Base-by-base conservation (phyloP, 2,329 filamentous ascomycete genomes). In the Tolypocladium tropicale region DNA sequence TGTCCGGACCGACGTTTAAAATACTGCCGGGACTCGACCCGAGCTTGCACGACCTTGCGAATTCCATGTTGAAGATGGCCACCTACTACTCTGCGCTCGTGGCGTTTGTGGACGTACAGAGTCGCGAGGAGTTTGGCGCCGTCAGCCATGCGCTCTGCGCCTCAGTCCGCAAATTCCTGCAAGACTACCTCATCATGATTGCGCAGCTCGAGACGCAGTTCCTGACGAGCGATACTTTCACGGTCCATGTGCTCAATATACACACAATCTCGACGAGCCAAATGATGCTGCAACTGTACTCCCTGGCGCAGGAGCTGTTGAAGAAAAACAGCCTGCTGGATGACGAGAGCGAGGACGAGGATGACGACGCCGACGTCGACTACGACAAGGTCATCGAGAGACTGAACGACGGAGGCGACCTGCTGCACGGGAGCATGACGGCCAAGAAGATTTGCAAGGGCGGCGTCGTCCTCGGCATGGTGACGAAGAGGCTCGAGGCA, bases 81-180 rank as follows among this genome's bases (percentile, higher is more conserved):
- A 94, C 90, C 0, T 90, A 97, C 70, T 96, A 96, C 70, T 88
- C 85, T 50, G 92, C 94, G 0, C 79, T 97, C 39, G 90, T 96
- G 66, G 85, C 90, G 4, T 97, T 96, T 70, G 86, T 97, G 53
- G 93, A 99, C 66, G 89, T 96, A 1, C 90, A 96, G 69, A 96
- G 92, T 68, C 81, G 90, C 46, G 90, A 94, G 53, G 90, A 96
- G 67, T 96, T 93, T 71, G 94, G 94, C 10, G 86, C 89, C 23
- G 93, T 99, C 59, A 97, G 95, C 68, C 94, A 99, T 73, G 92
- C 94, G 1, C 77, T 99, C 34, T 97, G 94, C 70, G 93, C 94
- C n/a, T 89, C 93, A 9, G 90, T 99, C 65, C 84, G 94, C 58
- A 95, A 90, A 67, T 79, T 95, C 49, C 75, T 99, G 32, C 94